A percentile compares a stretch with the other conserved stretches of the same genome.
Evolutionary conservation across 2,329 filamentous ascomycete genomes (phyloP).

Genomic region (Colletotrichum filicis): DNA sequence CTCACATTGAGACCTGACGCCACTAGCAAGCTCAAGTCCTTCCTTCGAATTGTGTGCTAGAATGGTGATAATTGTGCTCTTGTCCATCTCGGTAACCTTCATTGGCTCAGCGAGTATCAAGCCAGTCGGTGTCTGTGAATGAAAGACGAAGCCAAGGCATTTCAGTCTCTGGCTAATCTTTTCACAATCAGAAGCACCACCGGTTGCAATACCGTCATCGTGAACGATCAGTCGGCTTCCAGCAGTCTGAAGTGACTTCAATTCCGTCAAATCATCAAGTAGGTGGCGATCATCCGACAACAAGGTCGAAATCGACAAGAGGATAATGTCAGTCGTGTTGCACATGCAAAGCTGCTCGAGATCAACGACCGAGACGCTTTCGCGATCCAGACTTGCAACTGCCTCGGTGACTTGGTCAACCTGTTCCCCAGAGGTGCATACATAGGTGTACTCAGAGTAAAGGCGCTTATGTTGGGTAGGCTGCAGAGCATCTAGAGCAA

Average conservation of each 20-base stretch:
- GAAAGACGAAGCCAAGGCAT: slow-evolving; percentile 1
- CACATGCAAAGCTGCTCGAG: slow-evolving; percentile 20
- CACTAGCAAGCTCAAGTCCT: not conserved
- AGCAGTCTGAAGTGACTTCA: not conserved
- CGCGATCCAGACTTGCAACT: not conserved
- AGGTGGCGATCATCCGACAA: slow-evolving; percentile 8
- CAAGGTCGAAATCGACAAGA: not conserved
- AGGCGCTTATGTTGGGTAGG: slow-evolving; percentile 6
- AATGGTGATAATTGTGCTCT: slow-evolving; percentile 2
- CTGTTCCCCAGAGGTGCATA: slow-evolving; percentile 7
- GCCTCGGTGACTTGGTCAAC: not conserved
- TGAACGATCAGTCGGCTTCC: not conserved
- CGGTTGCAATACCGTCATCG: not conserved
- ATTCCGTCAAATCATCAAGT: slow-evolving; percentile 9
- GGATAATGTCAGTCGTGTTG: not conserved
- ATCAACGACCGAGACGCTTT: slow-evolving; percentile 5
- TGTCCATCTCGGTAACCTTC: not conserved
- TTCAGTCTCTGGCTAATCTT: not conserved
- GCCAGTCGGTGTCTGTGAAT: not conserved
- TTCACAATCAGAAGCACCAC: not conserved
- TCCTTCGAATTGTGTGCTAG: not conserved
- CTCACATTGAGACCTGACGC: not conserved
- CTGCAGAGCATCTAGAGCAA: slow-evolving; percentile 5
- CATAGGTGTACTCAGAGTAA: slow-evolving; percentile 22
- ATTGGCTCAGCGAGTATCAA: slow-evolving; percentile 10